phyloP scores from a whole-genome alignment of 2,329 filamentous ascomycete genomes.

The Sarocladiaceae sp. region DNA sequence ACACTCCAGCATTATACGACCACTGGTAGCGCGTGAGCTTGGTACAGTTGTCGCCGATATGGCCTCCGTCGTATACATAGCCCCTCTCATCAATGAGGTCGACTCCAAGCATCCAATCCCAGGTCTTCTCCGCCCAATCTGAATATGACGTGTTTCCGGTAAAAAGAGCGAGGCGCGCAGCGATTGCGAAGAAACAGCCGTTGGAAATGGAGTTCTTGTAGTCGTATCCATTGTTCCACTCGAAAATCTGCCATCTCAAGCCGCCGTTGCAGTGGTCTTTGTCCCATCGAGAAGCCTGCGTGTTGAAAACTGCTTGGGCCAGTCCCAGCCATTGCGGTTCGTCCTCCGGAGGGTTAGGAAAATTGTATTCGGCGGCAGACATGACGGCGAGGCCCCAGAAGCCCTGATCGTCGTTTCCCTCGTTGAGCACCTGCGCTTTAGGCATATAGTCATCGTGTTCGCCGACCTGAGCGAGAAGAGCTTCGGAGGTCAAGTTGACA shows the following conservation, averaged over 20 bases:
- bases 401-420: constrained; percentile 72
- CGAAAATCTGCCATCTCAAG: constrained; percentile 79
- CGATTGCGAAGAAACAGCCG: constrained; percentile 59
- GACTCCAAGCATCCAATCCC: constrained; percentile 60
- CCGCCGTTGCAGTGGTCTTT: constrained; percentile 65
- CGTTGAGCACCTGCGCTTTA: constrained; percentile 61
- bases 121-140: constrained; percentile 71
- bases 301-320: constrained; percentile 78
- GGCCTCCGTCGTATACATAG: constrained; percentile 59
- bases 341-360: constrained; percentile 49
- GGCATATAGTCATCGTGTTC: constrained; percentile 75
- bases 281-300: constrained; percentile 72
- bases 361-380: constrained; percentile 66
- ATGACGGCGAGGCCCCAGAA: constrained; percentile 71
- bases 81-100: constrained; percentile 57
- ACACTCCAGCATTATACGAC: constrained; percentile 65
- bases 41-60: constrained; percentile 53
- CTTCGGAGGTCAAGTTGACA: constrained; percentile 63
- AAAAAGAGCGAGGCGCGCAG: constrained; percentile 67
- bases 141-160: constrained; percentile 74
- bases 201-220: constrained; percentile 69
- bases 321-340: constrained; percentile 66
- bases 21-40: constrained; percentile 59
- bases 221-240: constrained; percentile 75
- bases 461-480: constrained; percentile 71